Evolutionary conservation across 345 rosid genomes (phyloP).

Genomic region (Populus pruinosa): DNA sequence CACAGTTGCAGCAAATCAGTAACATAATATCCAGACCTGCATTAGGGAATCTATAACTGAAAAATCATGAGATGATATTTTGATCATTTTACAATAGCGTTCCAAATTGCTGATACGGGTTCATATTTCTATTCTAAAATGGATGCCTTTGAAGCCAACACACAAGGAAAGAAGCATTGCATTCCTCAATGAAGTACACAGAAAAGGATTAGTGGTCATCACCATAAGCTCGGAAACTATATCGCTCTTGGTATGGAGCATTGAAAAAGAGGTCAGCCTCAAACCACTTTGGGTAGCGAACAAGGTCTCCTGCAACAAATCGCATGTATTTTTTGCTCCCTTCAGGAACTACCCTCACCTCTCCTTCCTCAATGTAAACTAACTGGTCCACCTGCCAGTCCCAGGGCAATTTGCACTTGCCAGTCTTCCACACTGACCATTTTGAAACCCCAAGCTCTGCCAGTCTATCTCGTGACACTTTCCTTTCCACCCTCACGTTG

Average conservation of each 20-base stretch:
- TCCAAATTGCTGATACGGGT: neutral
- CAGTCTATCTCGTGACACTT: slow-evolving; percentile 51
- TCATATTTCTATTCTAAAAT: neutral
- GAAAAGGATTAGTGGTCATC: slow-evolving; percentile 46
- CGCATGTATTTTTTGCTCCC: slow-evolving; percentile 73
- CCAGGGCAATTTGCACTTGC: slow-evolving; percentile 75
- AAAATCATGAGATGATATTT: neutral
- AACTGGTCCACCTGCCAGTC: slow-evolving; percentile 97
- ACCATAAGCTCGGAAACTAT: slow-evolving; percentile 78
- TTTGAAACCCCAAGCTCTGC: slow-evolving; percentile 69
- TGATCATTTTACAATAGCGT: neutral
- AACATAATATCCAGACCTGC: neutral
- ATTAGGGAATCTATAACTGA: neutral
- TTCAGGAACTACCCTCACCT: slow-evolving; percentile 89
- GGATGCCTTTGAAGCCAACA: neutral
- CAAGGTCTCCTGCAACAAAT: slow-evolving; percentile 82
- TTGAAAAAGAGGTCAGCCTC: slow-evolving; percentile 92
- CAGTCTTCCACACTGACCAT: slow-evolving; percentile 90
- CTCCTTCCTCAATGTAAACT: slow-evolving; percentile 96
- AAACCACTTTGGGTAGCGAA: slow-evolving; percentile 91
- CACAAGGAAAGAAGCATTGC: neutral
- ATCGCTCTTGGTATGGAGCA: slow-evolving; percentile 78
- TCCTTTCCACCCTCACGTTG: slow-evolving; percentile 71
- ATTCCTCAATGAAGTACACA: neutral
- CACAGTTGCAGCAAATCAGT: neutral